Evolutionary conservation across 2,329 filamentous ascomycete genomes (phyloP).

Genomic region (Fusarium austroafricanum): DNA sequence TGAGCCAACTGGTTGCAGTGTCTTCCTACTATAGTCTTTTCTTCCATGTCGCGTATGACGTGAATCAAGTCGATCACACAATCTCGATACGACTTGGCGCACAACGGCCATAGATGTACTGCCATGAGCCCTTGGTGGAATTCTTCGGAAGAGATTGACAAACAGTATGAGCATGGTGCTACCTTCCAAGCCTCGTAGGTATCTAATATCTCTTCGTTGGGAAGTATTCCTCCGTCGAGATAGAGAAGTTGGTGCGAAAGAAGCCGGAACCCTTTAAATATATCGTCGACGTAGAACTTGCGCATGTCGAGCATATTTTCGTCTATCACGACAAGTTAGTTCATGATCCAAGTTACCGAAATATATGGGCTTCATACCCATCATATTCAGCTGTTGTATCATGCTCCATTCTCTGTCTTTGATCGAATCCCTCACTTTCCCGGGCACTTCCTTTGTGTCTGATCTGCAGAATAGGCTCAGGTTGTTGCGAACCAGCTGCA

Average conservation of each 20-base stretch:
- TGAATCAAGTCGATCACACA: constrained; percentile 18
- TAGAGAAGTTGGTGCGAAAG: constrained; percentile 22
- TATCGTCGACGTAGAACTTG: not conserved
- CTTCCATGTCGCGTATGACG: not conserved
- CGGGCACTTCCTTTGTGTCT: not conserved
- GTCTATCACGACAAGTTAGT: constrained; percentile 2
- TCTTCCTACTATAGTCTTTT: not conserved
- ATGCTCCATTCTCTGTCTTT: constrained; percentile 7
- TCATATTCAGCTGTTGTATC: constrained; percentile 3
- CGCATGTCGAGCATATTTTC: constrained; percentile 1
- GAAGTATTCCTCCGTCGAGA: constrained; percentile 21
- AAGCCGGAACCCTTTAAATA: constrained; percentile 18
- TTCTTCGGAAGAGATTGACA: not conserved
- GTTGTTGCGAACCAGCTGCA: not conserved
- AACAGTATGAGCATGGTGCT: constrained; percentile 19
- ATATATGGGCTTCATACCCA: not conserved
- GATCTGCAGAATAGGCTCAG: constrained; percentile 10
- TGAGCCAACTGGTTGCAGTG: constrained; percentile 28
- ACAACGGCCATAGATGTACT: constrained; percentile 18
- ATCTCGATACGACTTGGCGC: not conserved
- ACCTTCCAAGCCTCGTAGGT: constrained; percentile 12
- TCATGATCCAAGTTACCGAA: no score
- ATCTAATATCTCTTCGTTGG: not conserved
- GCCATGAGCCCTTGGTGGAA: constrained; percentile 10
- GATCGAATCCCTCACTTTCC: not conserved